Evolutionary conservation across 495 filamentous ascomycete species (phyloP).

Genomic region (Neurospora intermedia): DNA sequence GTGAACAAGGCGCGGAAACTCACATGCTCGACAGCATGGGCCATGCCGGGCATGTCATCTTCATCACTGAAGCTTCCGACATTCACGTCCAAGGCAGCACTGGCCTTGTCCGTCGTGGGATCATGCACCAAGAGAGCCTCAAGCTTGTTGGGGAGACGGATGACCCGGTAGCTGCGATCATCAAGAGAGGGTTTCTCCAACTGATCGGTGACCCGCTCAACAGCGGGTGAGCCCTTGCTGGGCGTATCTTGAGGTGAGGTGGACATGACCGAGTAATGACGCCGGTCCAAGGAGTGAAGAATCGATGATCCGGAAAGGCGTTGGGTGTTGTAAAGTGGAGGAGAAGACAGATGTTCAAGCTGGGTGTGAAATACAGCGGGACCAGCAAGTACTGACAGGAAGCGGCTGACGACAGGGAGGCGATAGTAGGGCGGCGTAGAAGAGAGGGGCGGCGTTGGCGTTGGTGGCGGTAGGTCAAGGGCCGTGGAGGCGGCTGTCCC

Average conservation of each 20-base stretch:
- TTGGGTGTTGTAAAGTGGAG: conserved; percentile 4
- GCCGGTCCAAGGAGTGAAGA: neutral
- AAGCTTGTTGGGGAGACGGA: conserved; percentile 76
- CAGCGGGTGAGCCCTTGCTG: conserved; percentile 24
- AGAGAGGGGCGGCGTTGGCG: neutral
- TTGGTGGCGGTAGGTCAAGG: neutral
- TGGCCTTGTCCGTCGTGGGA: conserved; percentile 91
- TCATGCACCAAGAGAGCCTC: conserved; percentile 93
- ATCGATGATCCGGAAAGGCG: neutral
- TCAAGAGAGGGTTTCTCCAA: conserved; percentile 84
- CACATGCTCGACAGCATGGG: conserved; percentile 73
- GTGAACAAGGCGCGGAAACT: conserved; percentile 8
- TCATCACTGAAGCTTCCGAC: conserved; percentile 91
- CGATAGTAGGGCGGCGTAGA: neutral
- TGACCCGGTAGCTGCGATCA: conserved; percentile 79
- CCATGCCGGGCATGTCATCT: conserved; percentile 86
- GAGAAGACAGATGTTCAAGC: conserved; percentile 1
- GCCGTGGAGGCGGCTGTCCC: neutral
- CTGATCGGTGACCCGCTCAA: conserved; percentile 63
- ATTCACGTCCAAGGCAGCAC: conserved; percentile 89
- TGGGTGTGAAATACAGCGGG: neutral
- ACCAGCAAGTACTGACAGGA: neutral
- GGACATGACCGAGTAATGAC: conserved; percentile 13
- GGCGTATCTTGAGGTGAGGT: conserved; percentile 9
- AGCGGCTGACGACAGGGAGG: neutral